Base-by-base conservation (phyloP, 2,329 filamentous ascomycete genomes). In the Chaetomiaceae sp. region DNA sequence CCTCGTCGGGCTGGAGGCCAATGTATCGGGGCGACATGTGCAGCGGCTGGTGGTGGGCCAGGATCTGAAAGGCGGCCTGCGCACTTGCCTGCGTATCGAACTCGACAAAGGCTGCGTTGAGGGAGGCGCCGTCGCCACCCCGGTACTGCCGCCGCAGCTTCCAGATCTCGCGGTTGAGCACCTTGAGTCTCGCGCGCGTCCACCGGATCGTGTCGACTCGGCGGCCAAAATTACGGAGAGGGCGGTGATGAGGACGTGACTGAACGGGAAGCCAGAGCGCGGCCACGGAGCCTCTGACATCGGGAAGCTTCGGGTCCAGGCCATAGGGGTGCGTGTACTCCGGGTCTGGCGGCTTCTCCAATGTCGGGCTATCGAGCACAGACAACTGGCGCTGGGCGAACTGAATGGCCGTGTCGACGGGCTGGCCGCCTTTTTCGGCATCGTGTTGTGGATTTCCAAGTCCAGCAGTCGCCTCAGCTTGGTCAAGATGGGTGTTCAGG, bases 191-290 rank as follows among this genome's bases (percentile, higher is more conserved):
- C 8, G 79, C 75, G 35, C 91, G 85, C 48, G 81, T 81, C 84
- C 86, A 95, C 60, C 91, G 82, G 65, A 96, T 95, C 1, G 88
- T 92, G 69, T 96, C 90, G 38, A 95, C 89, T 68, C 90, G 82
- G 74, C 82, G 84, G 55, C 88, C 87, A 8, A 82, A 67, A 40
- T 73, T 73, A 33, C 87, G 72, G 30, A 80, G 72, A 54, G 85
- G 72, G 30, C 81, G 81, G 66, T 92, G 87, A 2, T 79, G 80
- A 7, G 87, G 87, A 37, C 87, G 79, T 56, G 87, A 74, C 62
- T 85, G 83, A 34, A 76, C 73, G 34, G 80, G 74, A 37, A 92
- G 72, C 77, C 82, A 90, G 58, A 81, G 80, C 16, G 82, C 77
- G 23, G 85, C 83, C 31, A 85, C 69, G 39, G 77, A 75, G 58